Percentiles rank a stretch among this genome's conserved stretches.
phyloP scores from a whole-genome alignment of 1,284 basidiomycete species.

The Testicularia cyperi region DNA sequence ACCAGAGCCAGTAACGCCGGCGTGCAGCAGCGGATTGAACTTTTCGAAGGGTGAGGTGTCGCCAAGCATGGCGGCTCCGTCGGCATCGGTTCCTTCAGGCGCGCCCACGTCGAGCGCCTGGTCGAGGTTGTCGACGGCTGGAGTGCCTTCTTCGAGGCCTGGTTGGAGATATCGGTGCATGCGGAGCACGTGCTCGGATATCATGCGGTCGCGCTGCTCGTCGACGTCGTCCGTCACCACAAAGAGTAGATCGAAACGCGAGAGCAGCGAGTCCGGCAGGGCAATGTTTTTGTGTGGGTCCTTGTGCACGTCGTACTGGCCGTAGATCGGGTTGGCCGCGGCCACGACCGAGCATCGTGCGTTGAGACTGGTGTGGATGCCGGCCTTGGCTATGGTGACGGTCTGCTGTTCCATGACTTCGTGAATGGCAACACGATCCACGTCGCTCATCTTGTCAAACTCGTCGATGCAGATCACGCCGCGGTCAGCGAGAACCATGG shows the following conservation, averaged over 20 bases:
- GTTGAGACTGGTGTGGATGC: conserved; percentile 97
- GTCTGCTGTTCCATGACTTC: conserved; percentile 99
- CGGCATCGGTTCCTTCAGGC: conserved; percentile 44
- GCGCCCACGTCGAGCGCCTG: conserved; percentile 57
- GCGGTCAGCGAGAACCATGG: conserved; percentile 99
- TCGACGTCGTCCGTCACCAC: conserved; percentile 98
- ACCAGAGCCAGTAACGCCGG: conserved; percentile 67
- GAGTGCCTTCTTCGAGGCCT: conserved; percentile 84
- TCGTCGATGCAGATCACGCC: conserved; percentile 99
- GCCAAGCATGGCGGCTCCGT: conserved; percentile 41
- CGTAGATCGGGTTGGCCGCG: conserved; percentile 98
- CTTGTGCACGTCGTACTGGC: conserved; percentile 99
- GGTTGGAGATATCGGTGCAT: conserved; percentile 97
- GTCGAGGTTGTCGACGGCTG: conserved; percentile 80
- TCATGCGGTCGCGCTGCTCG: conserved; percentile 86
- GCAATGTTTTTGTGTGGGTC: conserved; percentile 99
- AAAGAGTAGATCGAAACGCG: conserved; percentile 98
- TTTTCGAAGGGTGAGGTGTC: conserved; percentile 70
- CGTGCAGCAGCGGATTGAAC: conserved; percentile 91
- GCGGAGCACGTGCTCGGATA: conserved; percentile 95
- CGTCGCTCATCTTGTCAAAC: conserved; percentile 99
- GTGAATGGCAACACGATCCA: conserved; percentile 99
- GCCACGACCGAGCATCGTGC: conserved; percentile 97
- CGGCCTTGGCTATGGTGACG: conserved; percentile 98
- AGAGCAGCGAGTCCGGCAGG: conserved; percentile 93